phyloP scores from a whole-genome alignment of 352 stramenopile species.

The Pythium aristosporum region DNA sequence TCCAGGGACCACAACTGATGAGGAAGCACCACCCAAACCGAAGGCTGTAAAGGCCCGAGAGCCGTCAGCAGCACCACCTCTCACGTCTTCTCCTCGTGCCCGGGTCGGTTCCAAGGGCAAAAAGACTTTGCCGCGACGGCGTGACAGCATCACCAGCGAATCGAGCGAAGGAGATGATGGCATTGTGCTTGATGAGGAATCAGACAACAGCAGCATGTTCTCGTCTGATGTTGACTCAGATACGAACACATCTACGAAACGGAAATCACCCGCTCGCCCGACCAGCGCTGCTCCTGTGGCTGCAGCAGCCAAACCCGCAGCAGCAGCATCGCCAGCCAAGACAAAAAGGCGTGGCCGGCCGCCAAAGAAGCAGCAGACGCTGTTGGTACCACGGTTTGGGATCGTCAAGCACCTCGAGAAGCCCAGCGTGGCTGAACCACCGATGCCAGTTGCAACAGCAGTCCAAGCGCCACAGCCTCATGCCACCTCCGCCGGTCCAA shows the following conservation, averaged over 20 bases:
- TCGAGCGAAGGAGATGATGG: constrained; percentile 29
- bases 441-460: background rate
- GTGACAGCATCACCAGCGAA: constrained; percentile 37
- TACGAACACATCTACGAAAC: background rate
- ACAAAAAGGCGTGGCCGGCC: constrained; percentile 19
- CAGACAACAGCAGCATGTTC: constrained; percentile 28
- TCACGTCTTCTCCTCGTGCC: constrained; percentile 2
- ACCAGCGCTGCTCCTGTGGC: background rate
- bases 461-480: background rate
- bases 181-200: constrained; percentile 26
- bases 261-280: constrained; percentile 6
- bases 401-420: constrained; percentile 25
- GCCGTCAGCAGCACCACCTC: background rate
- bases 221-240: constrained; percentile 26
- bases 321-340: constrained; percentile 7
- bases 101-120: constrained; percentile 12
- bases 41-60: constrained; percentile 25
- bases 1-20: constrained; percentile 18
- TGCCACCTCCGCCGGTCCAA: background rate
- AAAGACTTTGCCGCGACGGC: constrained; percentile 29
- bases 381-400: constrained; percentile 23
- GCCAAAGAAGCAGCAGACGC: constrained; percentile 26
- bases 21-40: constrained; percentile 12
- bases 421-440: constrained; percentile 1
- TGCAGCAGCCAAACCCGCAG: background rate